phyloP scores from a whole-genome alignment of 2,329 filamentous ascomycete species.

The Alternaria arborescens region DNA sequence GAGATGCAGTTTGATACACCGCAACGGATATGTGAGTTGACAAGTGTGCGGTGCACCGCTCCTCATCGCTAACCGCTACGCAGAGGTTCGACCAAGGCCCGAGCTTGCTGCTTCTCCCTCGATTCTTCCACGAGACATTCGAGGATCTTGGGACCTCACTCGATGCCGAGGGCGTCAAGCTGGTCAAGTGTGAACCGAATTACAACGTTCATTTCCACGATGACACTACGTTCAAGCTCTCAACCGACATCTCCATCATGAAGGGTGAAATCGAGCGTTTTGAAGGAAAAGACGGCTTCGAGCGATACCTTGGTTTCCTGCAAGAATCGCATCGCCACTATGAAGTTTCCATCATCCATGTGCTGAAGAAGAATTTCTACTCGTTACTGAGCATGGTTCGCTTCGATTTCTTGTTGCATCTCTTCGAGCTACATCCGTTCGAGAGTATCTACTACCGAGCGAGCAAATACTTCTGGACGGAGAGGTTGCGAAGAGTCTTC shows the following conservation, averaged over 20 bases:
- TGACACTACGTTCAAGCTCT: conserved; percentile 69
- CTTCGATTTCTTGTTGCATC: conserved; percentile 65
- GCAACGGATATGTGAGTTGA: conserved; percentile 63
- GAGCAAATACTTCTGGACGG: conserved; percentile 73
- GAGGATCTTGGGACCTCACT: conserved; percentile 72
- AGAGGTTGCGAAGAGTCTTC: conserved; percentile 73
- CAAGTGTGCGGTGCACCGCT: neutral
- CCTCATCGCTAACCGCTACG: neutral
- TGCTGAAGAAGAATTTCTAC: conserved; percentile 74
- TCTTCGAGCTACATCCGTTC: conserved; percentile 72
- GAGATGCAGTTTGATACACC: conserved; percentile 71
- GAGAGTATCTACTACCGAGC: conserved; percentile 74
- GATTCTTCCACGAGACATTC: conserved; percentile 75
- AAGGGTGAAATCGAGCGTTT: conserved; percentile 75
- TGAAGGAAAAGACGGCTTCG: conserved; percentile 75
- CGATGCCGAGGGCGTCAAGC: conserved; percentile 69
- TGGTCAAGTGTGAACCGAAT: conserved; percentile 78
- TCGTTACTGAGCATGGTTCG: conserved; percentile 65
- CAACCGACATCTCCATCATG: conserved; percentile 75
- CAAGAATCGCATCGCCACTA: conserved; percentile 75
- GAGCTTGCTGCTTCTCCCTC: conserved; percentile 75
- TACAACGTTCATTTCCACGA: conserved; percentile 79
- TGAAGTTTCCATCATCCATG: conserved; percentile 71
- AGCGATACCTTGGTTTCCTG: conserved; percentile 72
- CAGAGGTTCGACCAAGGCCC: conserved; percentile 79